A percentile compares a stretch with the other conserved stretches of the same genome.
phyloP scores from a whole-genome alignment of 371 early-diverging fungal genomes.

The Rhizopus stolonifer region DNA sequence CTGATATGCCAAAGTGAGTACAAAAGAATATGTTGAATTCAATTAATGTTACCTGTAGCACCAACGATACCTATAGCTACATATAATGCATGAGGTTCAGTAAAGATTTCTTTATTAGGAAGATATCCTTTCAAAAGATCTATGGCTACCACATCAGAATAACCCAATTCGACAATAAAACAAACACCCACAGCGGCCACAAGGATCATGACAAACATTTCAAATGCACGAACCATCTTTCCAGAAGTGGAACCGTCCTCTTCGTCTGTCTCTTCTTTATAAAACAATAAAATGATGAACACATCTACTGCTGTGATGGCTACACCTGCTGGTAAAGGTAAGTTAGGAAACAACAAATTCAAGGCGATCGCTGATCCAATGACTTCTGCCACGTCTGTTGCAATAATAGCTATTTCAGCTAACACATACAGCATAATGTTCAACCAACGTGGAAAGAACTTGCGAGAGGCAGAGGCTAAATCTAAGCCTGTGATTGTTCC shows the following conservation, averaged over 20 bases:
- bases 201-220: slow-evolving; percentile 66
- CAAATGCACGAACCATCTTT: slow-evolving; percentile 61
- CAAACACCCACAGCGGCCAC: slow-evolving; percentile 71
- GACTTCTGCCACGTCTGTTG: slow-evolving; percentile 79
- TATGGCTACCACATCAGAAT: slow-evolving; percentile 59
- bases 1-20: slow-evolving; percentile 4
- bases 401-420: slow-evolving; percentile 76
- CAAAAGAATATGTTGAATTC: slow-evolving; percentile 1
- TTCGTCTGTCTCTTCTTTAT: slow-evolving; percentile 51
- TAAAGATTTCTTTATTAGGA: slow-evolving; percentile 63
- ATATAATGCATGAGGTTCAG: slow-evolving; percentile 61
- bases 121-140: slow-evolving; percentile 70
- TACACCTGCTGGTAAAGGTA: slow-evolving; percentile 77
- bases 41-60: slow-evolving; percentile 58
- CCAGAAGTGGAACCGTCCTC: slow-evolving; percentile 28
- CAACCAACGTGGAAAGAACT: slow-evolving; percentile 53
- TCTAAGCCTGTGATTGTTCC: slow-evolving; percentile 80
- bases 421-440: slow-evolving; percentile 67
- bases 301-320: slow-evolving; percentile 79
- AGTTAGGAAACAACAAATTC: slow-evolving; percentile 66
- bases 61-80: slow-evolving; percentile 83
- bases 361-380: slow-evolving; percentile 85
- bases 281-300: slow-evolving; percentile 68
- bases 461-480: slow-evolving; percentile 68
- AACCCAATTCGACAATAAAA: slow-evolving; percentile 60